Conservation (phyloP, 164 flowering plant genomes). For the Liquidambar formosana region DNA sequence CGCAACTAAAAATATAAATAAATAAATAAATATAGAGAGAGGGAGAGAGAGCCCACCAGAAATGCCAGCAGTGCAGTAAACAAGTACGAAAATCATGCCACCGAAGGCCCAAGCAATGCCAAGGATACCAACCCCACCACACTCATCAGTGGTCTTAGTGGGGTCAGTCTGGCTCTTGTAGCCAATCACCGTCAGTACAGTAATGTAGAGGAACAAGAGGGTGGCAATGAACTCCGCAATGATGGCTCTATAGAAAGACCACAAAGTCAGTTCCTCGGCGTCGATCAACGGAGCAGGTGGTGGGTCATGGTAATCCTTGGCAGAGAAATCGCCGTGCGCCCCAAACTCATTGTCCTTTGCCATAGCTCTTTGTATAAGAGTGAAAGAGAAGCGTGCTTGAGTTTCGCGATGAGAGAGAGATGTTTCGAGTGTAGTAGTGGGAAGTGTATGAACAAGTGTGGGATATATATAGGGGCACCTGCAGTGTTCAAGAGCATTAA, state of each 20-base stretch:
- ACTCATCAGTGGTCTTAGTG: constrained; percentile 17
- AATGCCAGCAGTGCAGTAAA: constrained; percentile 77
- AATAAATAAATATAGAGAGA: background rate
- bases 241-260: constrained; percentile 72
- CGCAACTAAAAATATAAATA: background rate
- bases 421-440: too few species aligned
- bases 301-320: constrained; percentile 68
- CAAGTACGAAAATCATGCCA: constrained; percentile 71
- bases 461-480: too few species aligned
- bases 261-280: constrained; percentile 40
- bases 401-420: too few species aligned
- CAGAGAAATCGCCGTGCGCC: constrained; percentile 27
- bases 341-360: constrained; percentile 47
- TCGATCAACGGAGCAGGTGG: constrained; percentile 63
- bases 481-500: too few species aligned
- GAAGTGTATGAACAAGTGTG: too few species aligned
- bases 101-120: constrained; percentile 83
- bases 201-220: constrained; percentile 59
- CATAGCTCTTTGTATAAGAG: constrained; percentile 26
- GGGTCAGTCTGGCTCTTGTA: constrained; percentile 45
- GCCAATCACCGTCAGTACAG: constrained; percentile 62
- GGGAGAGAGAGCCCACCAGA: constrained; percentile 35
- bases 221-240: constrained; percentile 75
- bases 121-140: constrained; percentile 67
- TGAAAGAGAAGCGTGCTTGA: background rate